A percentile compares a stretch with the other conserved stretches of the same genome.
Evolutionary conservation across 495 filamentous ascomycete genomes (phyloP).

Genomic region (Staphylotrichum tortipilum): DNA sequence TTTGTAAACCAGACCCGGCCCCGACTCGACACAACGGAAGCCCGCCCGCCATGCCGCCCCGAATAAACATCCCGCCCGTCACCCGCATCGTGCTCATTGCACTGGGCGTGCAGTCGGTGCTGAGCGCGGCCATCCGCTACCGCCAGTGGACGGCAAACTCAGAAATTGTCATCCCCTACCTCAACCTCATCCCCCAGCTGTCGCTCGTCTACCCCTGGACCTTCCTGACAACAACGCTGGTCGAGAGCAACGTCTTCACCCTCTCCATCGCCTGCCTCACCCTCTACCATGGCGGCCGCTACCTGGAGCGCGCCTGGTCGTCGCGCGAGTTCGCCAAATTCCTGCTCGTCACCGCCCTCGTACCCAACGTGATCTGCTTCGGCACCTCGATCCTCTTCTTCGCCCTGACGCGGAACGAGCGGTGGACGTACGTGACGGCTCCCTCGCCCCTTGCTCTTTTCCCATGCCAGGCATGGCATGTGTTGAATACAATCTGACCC

Average conservation of each 20-base stretch:
- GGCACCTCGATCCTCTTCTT: slow-evolving; percentile 63
- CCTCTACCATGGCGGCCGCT: slow-evolving; percentile 87
- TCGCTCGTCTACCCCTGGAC: slow-evolving; percentile 90
- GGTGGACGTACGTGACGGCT: slow-evolving; percentile 55
- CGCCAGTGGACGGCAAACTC: slow-evolving; percentile 49
- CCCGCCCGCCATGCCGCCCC: slow-evolving; percentile 58
- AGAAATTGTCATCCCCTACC: slow-evolving; percentile 66
- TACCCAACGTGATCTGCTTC: slow-evolving; percentile 73
- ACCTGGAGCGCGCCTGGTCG: slow-evolving; percentile 93
- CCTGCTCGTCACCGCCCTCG: slow-evolving; percentile 61
- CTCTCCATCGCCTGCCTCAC: slow-evolving; percentile 70
- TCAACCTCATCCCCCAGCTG: slow-evolving; percentile 73
- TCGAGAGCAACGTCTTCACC: slow-evolving; percentile 90
- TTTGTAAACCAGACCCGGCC: not conserved
- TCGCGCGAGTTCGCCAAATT: slow-evolving; percentile 91
- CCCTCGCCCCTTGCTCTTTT: no score
- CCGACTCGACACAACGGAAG: not conserved
- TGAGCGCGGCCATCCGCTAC: slow-evolving; percentile 72
- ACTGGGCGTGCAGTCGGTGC: slow-evolving; percentile 65
- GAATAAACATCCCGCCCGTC: slow-evolving; percentile 86
- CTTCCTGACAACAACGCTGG: slow-evolving; percentile 74
- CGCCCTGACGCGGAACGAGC: slow-evolving; percentile 56
- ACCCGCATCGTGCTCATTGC: slow-evolving; percentile 72
- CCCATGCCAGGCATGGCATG: no score
- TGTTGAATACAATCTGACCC: no score